A percentile compares a stretch with the other conserved stretches of the same genome.
phyloP scores from a whole-genome alignment of 805 yeast species.

The Teunomyces gatunensis region DNA sequence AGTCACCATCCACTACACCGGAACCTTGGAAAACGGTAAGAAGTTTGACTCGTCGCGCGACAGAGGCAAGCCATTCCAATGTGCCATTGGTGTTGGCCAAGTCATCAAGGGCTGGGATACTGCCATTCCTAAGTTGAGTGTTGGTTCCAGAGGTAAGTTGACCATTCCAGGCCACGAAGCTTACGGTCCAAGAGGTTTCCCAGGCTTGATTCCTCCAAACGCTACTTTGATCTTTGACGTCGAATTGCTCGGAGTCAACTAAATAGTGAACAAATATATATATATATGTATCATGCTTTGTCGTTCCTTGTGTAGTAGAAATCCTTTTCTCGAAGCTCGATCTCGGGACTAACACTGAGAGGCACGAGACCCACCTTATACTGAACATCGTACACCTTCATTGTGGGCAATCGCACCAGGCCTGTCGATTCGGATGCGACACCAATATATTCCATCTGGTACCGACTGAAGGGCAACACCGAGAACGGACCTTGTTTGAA shows the following conservation, averaged over 20 bases:
- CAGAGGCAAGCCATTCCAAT: slow-evolving; percentile 94
- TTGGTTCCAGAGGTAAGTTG: slow-evolving; percentile 89
- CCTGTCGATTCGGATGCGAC: slow-evolving; percentile 8
- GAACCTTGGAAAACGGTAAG: slow-evolving; percentile 92
- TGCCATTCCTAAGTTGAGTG: slow-evolving; percentile 86
- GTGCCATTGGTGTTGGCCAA: slow-evolving; percentile 92
- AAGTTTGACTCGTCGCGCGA: slow-evolving; percentile 94
- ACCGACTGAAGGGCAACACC: slow-evolving; percentile 62
- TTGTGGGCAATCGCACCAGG: slow-evolving; percentile 49
- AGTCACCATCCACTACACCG: slow-evolving; percentile 93
- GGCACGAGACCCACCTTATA: slow-evolving; percentile 61
- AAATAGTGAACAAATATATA: slow-evolving; percentile 7
- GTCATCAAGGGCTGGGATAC: slow-evolving; percentile 97
- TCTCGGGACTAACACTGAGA: slow-evolving; percentile 20
- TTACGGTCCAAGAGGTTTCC: slow-evolving; percentile 93
- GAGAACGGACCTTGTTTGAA: slow-evolving; percentile 39
- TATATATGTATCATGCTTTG: no score
- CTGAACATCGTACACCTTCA: slow-evolving; percentile 65
- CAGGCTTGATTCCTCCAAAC: slow-evolving; percentile 94
- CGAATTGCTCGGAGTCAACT: slow-evolving; percentile 61
- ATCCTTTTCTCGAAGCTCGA: slow-evolving; percentile 14
- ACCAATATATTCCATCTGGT: slow-evolving; percentile 34
- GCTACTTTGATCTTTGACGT: slow-evolving; percentile 89
- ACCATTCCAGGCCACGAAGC: slow-evolving; percentile 93
- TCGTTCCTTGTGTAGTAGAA: slow-evolving; percentile 14